Base-by-base conservation (phyloP, 2,329 filamentous ascomycete genomes). In the Colletotrichum sp. region DNA sequence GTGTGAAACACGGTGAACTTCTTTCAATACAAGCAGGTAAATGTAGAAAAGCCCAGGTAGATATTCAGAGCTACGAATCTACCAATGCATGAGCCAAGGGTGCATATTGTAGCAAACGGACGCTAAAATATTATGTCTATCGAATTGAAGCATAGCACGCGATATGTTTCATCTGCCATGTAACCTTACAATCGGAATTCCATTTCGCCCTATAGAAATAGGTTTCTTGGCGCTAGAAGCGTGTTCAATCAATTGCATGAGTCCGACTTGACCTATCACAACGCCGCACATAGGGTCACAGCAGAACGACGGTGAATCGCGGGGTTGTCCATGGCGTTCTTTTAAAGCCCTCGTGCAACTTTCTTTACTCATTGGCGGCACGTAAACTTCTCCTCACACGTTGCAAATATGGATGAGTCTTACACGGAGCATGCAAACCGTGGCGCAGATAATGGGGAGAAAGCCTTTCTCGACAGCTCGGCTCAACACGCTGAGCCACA, bases 31-130 rank as follows among this genome's bases (percentile, higher is more conserved):
- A n/a, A 52, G 10, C 5, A 21, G 9, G 18, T 21, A 49, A 21
- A 7, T 49, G 6, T 49, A 3, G 18, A 0, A 4, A 49, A 1
- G 0, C 39, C 1, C 3, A 52, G 4, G 44, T 12, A 0, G 6
- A 8, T 0, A 8, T 52, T 21, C n/a, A 21, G n/a, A 52, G 44
- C n/a, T 0, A 21, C 44, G 16, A 0, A 52, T 0, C n/a, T 12
- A 52, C 44, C 2, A 21, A 52, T 21, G n/a, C 10, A 13, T 52
- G n/a, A n/a, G 18, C 39, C 39, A 18, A 49, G 8, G 18, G 9
- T n/a, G 5, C 39, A 3, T 4, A 12, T 0, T 52, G 39, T 49
- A 49, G 18, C 39, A 6, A 49, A 52, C n/a, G 44, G 1, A 52
- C 44, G 44, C 44, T 13, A 52, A 21, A 52, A 52, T 21, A 13